Conservation (phyloP, 1,284 basidiomycete genomes). For the Mycena citricolor region DNA sequence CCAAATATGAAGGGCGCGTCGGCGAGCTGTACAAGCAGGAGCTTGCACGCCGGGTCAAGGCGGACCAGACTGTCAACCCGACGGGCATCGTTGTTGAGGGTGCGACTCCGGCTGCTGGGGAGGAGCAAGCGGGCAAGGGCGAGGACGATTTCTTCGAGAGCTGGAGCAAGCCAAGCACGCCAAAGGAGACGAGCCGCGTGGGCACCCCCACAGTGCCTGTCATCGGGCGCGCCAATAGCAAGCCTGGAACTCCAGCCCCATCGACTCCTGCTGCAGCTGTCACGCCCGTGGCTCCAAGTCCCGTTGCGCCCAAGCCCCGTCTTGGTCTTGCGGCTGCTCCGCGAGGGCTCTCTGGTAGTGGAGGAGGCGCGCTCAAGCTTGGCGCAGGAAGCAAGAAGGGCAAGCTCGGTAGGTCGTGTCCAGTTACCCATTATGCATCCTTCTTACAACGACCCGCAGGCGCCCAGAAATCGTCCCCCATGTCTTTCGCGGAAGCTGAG, state of each 20-base stretch:
- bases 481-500: slow-evolving; percentile 93
- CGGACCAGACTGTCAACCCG: slow-evolving; percentile 75
- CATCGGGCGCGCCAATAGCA: slow-evolving; percentile 42
- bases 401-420: slow-evolving; percentile 56
- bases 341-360: slow-evolving; percentile 10
- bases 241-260: slow-evolving; percentile 27
- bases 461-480: slow-evolving; percentile 78
- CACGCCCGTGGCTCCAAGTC: slow-evolving; percentile 30
- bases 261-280: slow-evolving; percentile 40
- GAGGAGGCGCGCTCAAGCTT: slow-evolving; percentile 19
- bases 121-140: slow-evolving; percentile 39
- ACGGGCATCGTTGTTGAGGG: slow-evolving; percentile 81
- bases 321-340: slow-evolving; percentile 19
- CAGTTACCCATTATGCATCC: not conserved
- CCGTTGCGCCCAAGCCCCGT: slow-evolving; percentile 21
- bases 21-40: slow-evolving; percentile 94
- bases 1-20: slow-evolving; percentile 83
- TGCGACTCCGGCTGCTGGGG: slow-evolving; percentile 45
- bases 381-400: slow-evolving; percentile 47
- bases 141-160: slow-evolving; percentile 95
- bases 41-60: slow-evolving; percentile 77
- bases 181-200: slow-evolving; percentile 36
- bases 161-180: slow-evolving; percentile 84
- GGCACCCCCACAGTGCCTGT: slow-evolving; percentile 34
- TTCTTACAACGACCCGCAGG: slow-evolving; percentile 39